Conservation (phyloP, 768 basidiomycete species). For the Cystobasidium tubakii region DNA sequence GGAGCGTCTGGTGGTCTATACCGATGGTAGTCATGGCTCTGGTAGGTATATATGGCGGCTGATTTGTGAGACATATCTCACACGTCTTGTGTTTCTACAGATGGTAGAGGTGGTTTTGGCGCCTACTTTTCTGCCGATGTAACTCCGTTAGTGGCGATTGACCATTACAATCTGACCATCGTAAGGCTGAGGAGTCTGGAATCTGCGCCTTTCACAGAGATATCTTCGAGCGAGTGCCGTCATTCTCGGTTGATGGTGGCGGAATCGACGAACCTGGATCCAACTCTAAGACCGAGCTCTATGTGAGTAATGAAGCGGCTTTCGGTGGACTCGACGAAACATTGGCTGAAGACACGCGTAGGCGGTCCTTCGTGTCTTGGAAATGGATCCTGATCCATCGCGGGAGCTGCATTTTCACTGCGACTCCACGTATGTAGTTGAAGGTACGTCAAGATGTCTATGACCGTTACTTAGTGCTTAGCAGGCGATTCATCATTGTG, state of each 20-base stretch:
- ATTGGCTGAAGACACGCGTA: background rate
- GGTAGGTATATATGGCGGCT: background rate
- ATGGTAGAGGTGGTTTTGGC: conserved; percentile 3
- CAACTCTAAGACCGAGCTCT: background rate
- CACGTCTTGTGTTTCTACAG: background rate
- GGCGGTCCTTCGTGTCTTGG: conserved; percentile 17
- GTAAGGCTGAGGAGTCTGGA: background rate
- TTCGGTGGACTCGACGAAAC: background rate
- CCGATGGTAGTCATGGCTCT: background rate
- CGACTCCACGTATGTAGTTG: background rate
- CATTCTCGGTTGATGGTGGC: background rate
- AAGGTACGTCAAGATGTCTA: background rate
- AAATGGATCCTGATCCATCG: conserved; percentile 6
- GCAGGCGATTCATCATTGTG: background rate
- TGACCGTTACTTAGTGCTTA: background rate
- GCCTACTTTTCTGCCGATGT: background rate
- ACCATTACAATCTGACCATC: background rate
- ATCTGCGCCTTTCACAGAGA: background rate
- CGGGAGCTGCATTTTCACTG: background rate
- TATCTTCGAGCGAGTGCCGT: background rate
- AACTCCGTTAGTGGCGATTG: background rate
- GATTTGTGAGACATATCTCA: background rate
- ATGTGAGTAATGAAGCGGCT: background rate
- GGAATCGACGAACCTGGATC: background rate
- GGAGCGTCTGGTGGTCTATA: background rate